Evolutionary conservation across 805 yeast genomes (phyloP), one percentile per base, ranked within the genome.

Genomic region (Ogataea populi-albae): DNA sequence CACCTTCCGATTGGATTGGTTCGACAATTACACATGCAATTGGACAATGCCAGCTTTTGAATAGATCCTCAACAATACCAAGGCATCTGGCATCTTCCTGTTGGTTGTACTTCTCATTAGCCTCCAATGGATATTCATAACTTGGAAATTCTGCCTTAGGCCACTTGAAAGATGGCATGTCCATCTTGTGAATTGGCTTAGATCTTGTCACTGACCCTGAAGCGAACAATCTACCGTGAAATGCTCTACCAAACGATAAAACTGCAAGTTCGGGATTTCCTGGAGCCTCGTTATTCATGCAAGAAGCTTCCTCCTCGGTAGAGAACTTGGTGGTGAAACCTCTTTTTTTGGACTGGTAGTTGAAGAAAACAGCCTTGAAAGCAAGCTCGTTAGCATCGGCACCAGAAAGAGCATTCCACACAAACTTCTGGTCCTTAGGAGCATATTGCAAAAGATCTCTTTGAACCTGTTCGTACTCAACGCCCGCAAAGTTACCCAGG

Each of bases 211-310:
- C 78, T 5, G 96, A 84, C 28, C 86, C 88, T 37, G 95, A 76
- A 17, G 96, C 98, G 66, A 89, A 87, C 46, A 88, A 66, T 65
- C 98, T 79, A 47, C 98, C 98, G 61, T 89, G 98, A 84, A 89
- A 91, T 20, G 93, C 93, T 47, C 78, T 73, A 62, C 80, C 79
- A 66, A 89, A 89, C 4, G 96, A 87, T 48, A 91, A 57, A 43
- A 89, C 83, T 33, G 95, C 87, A 50, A 85, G 64, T 23, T 83
- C 84, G 23, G 96, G 95, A 31, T 95, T 75, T 39, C 96, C 96
- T 34, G 98, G 98, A 18, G 86, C 74, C 50, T 71, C 66, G 62
- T 87, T 87, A 46, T 73, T 66, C 97, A 89, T 89, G 40, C 81
- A 81, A 3, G 89, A 65, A 14, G 50, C 61, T 59, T 75, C 73